Base-by-base conservation (phyloP, 2,329 filamentous ascomycete species). In the Diplodia sapinea region DNA sequence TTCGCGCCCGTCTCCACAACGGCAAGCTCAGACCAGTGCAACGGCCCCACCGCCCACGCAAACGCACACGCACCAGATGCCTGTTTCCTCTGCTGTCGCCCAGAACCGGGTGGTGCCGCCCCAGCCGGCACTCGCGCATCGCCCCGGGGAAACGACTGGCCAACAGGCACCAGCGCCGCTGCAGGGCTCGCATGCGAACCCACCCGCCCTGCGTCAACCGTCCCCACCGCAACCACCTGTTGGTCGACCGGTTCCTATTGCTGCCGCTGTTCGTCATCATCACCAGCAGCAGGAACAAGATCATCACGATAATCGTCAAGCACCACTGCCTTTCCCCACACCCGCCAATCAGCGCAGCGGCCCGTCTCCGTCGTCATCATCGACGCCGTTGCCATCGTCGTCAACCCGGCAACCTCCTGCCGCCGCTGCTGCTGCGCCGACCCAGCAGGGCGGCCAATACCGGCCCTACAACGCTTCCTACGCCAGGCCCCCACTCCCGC, bases 401-500 rank as follows among this genome's bases (percentile, higher is more conserved):
- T 47, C 43, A n/a, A 11, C 43, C 43, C 5, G 17, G n/a, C 43
- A 47, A 47, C 43, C 43, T 20, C 9, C 43, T 47, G 43, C 43
- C 15, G 20, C 56, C 15, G 36, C 33, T 20, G 23, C 31, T 4
- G 31, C 72, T 7, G 69, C 71, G 9, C 3, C 36, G 36, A 13
- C 36, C 15, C 67, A 73, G 62, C 73, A 72, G 63, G 40, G 20
- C 55, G 31, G 40, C 57, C 57, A 50, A 62, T 62, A 62, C 57
- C 47, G 11, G 13, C 40, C 57, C 23, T 59, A 59, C 56, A 38
- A 33, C 7, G 33, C 26, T 9, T 33, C 49, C 50, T 43, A 65
- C 62, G 20, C 49, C 13, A 33, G 64, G 55, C 73, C 13, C 76
- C 76, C 68, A 66, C 68, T 23, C 75, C 75, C 13, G 70, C 72